Conservation (phyloP, 2,329 filamentous ascomycete species). For the Aspergillus fumigatiaffinis region DNA sequence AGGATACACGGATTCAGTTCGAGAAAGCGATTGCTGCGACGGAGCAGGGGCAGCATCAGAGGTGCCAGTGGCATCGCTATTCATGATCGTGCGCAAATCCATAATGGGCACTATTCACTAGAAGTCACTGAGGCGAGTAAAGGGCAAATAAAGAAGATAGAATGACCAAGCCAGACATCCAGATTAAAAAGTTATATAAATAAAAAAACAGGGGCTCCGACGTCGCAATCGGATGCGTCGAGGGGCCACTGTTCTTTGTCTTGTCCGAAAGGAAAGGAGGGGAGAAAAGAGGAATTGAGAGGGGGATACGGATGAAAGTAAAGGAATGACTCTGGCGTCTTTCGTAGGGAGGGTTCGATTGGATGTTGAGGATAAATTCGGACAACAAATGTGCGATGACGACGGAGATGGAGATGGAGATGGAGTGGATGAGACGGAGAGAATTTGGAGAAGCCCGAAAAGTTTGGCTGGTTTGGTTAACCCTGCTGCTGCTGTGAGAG, state of each 20-base stretch:
- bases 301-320: neutral
- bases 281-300: neutral
- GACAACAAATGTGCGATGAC: slow-evolving; percentile 3
- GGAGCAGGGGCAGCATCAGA: slow-evolving; percentile 26
- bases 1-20: slow-evolving; percentile 25
- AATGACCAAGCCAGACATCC: neutral
- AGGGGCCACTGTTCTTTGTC: neutral
- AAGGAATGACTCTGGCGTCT: neutral
- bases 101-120: slow-evolving; percentile 29
- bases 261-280: neutral
- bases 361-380: neutral
- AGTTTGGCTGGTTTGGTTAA: neutral
- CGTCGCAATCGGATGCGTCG: slow-evolving; percentile 1
- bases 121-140: slow-evolving; percentile 8
- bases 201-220: neutral
- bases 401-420: neutral
- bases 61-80: slow-evolving; percentile 38
- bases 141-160: neutral
- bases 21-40: slow-evolving; percentile 22
- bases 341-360: neutral
- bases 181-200: neutral
- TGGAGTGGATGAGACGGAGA: neutral
- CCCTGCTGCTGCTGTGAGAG: neutral
- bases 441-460: neutral
- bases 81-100: slow-evolving; percentile 54